A percentile compares a stretch with the other conserved stretches of the same genome.
Evolutionary conservation across 2,329 filamentous ascomycete genomes (phyloP).

Genomic region (Ceratocystis eucalypticola): DNA sequence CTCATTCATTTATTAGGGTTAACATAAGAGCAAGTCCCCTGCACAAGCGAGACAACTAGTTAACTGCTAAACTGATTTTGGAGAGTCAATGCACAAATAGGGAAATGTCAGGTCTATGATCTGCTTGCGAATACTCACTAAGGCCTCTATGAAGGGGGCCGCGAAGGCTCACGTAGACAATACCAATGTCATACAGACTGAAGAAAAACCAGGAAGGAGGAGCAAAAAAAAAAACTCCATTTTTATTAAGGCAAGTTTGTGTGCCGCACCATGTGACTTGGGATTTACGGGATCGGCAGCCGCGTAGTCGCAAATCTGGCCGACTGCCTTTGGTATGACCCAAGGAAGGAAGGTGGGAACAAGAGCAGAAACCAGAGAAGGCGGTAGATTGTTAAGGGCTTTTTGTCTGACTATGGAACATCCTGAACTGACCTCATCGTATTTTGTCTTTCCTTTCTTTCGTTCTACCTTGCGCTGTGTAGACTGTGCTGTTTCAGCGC

Average conservation of each 20-base stretch:
- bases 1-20: background rate
- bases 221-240: too few species aligned
- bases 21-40: background rate
- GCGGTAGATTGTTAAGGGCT: too few species aligned
- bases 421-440: too few species aligned
- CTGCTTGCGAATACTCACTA: background rate
- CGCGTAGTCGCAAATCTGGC: background rate
- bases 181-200: background rate
- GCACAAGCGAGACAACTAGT: slow-evolving; percentile 1
- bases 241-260: background rate
- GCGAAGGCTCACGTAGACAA: background rate
- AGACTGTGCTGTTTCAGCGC: too few species aligned
- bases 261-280: background rate
- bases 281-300: background rate
- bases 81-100: slow-evolving; percentile 3
- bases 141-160: background rate
- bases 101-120: background rate
- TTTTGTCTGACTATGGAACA: too few species aligned
- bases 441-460: too few species aligned
- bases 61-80: background rate
- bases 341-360: background rate
- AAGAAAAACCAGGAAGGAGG: background rate
- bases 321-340: background rate
- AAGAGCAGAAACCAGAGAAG: background rate
- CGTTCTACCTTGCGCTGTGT: too few species aligned